These are phyloP conservation scores for Lactarius sp. DNA, from an alignment of 768 basidiomycete species.

Conservation along the genomic window DNA sequence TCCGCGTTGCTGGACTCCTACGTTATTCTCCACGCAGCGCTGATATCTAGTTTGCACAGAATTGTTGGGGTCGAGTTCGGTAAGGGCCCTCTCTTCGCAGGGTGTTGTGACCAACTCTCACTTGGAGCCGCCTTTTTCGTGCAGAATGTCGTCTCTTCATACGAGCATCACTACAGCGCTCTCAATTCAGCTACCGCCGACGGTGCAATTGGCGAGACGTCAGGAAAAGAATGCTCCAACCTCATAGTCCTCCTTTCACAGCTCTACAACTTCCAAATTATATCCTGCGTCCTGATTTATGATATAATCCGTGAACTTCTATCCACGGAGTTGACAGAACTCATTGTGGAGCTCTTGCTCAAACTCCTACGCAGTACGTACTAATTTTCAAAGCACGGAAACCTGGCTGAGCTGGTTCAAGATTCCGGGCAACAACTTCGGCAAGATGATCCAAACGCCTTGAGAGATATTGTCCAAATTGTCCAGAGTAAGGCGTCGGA, in stretches of 20 bases:
- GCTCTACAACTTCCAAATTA: slow-evolving; percentile 93
- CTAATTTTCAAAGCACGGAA: neutral
- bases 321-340: slow-evolving; percentile 59
- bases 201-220: slow-evolving; percentile 32
- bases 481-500: slow-evolving; percentile 67
- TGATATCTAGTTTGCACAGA: slow-evolving; percentile 77
- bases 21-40: slow-evolving; percentile 81
- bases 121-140: slow-evolving; percentile 73
- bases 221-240: slow-evolving; percentile 87
- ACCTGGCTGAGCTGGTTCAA: slow-evolving; percentile 31
- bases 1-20: slow-evolving; percentile 83
- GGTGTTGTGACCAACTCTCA: slow-evolving; percentile 4
- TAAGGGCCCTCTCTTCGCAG: slow-evolving; percentile 35
- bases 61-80: slow-evolving; percentile 86
- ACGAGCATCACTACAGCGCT: slow-evolving; percentile 51
- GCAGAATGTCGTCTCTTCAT: slow-evolving; percentile 62
- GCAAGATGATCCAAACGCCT: slow-evolving; percentile 83
- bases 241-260: slow-evolving; percentile 84
- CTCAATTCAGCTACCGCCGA: slow-evolving; percentile 27
- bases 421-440: slow-evolving; percentile 91
- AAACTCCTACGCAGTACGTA: slow-evolving; percentile 75
- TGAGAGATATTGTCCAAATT: slow-evolving; percentile 86
- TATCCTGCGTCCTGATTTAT: slow-evolving; percentile 84
- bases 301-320: slow-evolving; percentile 81
- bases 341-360: slow-evolving; percentile 80